phyloP scores from a whole-genome alignment of 768 basidiomycete species.

The Boletus subcaerulescens region DNA sequence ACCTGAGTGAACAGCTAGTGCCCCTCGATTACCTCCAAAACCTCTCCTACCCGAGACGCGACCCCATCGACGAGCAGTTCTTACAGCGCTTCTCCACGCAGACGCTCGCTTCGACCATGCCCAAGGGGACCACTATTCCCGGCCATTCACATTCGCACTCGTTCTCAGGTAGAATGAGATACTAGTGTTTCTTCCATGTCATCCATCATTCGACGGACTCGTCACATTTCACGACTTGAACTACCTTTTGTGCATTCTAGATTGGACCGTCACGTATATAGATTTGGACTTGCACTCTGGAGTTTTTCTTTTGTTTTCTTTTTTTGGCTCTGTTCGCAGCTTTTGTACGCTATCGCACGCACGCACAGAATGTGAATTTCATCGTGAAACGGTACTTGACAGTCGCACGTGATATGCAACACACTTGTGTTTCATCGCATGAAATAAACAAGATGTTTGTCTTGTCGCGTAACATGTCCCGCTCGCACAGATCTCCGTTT shows the following conservation, averaged over 20 bases:
- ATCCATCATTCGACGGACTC: background rate
- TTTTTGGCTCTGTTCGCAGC: constrained; percentile 6
- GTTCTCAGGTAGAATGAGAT: constrained; percentile 27
- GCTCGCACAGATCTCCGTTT: constrained; percentile 13
- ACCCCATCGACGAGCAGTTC: constrained; percentile 63
- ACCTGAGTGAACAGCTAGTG: constrained; percentile 44
- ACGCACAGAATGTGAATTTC: background rate
- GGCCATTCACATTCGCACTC: constrained; percentile 17
- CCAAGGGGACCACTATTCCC: constrained; percentile 13
- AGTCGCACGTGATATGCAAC: too few relatives aligned
- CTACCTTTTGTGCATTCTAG: constrained; percentile 17
- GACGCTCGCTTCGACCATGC: constrained; percentile 17
- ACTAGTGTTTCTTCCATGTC: constrained; percentile 3
- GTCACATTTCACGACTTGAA: constrained; percentile 7
- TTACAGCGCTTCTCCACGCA: constrained; percentile 52
- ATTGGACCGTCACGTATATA: constrained; percentile 27
- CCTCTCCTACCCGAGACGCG: constrained; percentile 51
- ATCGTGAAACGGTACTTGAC: too few relatives aligned
- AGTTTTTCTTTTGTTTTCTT: constrained; percentile 11
- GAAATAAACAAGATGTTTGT: background rate
- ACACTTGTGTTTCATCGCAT: background rate
- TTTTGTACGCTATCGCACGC: constrained; percentile 23
- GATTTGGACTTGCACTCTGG: constrained; percentile 28
- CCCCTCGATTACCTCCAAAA: constrained; percentile 62
- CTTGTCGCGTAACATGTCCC: background rate